A percentile compares a stretch with the other conserved stretches of the same genome.
Conservation (phyloP, 139 green algal genomes). For the Tetratostichococcus sp. region DNA sequence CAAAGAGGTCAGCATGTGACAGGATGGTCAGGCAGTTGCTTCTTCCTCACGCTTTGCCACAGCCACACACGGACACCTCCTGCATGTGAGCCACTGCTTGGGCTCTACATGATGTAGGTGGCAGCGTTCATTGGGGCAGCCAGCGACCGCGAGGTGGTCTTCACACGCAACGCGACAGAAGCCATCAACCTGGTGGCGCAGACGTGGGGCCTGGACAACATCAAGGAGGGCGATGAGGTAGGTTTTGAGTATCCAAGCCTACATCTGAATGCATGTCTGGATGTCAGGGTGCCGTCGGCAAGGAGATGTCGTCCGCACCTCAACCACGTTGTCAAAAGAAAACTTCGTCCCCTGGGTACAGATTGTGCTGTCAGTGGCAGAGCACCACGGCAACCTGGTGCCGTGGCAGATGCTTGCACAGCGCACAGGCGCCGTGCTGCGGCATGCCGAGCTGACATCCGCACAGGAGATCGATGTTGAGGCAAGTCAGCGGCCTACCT, state of each 20-base stretch:
- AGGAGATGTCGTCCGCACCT: too few relatives aligned
- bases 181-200: constrained; percentile 97
- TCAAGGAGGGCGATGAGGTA: constrained; percentile 90
- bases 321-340: too few relatives aligned
- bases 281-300: too few relatives aligned
- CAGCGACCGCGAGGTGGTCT: constrained; percentile 80
- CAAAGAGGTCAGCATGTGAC: constrained; percentile 56
- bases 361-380: constrained; percentile 89
- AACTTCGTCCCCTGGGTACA: constrained; percentile 21
- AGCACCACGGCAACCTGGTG: constrained; percentile 98
- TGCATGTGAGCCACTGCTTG: too few relatives aligned
- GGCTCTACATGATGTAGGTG: too few relatives aligned
- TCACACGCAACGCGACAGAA: constrained; percentile 92
- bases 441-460: constrained; percentile 59
- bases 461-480: constrained; percentile 66
- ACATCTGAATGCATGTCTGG: too few relatives aligned
- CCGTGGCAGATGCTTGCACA: constrained; percentile 94
- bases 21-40: too few relatives aligned
- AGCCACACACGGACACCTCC: too few relatives aligned
- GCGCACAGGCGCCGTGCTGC: constrained; percentile 75
- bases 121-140: constrained; percentile 82
- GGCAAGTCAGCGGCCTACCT: neutral
- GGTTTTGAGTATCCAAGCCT: too few relatives aligned
- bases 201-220: constrained; percentile 81
- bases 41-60: too few relatives aligned